Conservation (phyloP, 768 basidiomycete species). For the Saitozyma podzolica region DNA sequence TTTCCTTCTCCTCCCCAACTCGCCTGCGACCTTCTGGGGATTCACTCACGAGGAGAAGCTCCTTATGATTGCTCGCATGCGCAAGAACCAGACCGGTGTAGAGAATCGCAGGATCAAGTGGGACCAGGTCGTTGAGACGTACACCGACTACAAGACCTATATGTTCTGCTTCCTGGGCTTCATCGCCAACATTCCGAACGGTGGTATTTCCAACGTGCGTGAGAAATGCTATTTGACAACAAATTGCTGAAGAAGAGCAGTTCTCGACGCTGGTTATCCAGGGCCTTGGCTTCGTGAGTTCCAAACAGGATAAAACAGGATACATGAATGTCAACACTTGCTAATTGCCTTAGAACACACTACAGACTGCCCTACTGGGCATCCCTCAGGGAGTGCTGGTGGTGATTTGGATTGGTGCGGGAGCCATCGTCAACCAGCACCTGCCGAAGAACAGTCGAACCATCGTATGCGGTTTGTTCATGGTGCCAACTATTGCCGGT, state of each 20-base stretch:
- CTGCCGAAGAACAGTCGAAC: constrained; percentile 46
- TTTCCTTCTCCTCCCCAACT: constrained; percentile 46
- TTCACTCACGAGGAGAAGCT: constrained; percentile 50
- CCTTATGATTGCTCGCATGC: constrained; percentile 50
- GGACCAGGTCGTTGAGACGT: constrained; percentile 47
- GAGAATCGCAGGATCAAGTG: constrained; percentile 47
- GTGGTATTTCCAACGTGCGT: constrained; percentile 33
- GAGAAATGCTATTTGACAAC: too few species aligned
- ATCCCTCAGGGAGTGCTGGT: constrained; percentile 52
- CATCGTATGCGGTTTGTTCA: constrained; percentile 44
- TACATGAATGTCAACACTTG: constrained; percentile 47
- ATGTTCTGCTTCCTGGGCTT: constrained; percentile 20
- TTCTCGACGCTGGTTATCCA: constrained; percentile 47
- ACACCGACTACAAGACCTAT: constrained; percentile 50
- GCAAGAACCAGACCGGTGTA: constrained; percentile 53
- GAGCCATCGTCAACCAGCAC: constrained; percentile 43
- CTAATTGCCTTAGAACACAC: too few species aligned
- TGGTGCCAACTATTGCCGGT: constrained; percentile 49
- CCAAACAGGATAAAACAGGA: too few species aligned
- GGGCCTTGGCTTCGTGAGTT: constrained; percentile 47
- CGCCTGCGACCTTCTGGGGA: constrained; percentile 46
- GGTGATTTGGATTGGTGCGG: constrained; percentile 46
- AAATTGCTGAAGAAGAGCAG: constrained; percentile 11
- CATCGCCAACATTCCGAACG: constrained; percentile 18
- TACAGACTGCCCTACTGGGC: constrained; percentile 50